These are phyloP conservation scores for Trichoderma arundinaceum DNA, from an alignment of 2,329 filamentous ascomycete genomes.

Conservation along the genomic window DNA sequence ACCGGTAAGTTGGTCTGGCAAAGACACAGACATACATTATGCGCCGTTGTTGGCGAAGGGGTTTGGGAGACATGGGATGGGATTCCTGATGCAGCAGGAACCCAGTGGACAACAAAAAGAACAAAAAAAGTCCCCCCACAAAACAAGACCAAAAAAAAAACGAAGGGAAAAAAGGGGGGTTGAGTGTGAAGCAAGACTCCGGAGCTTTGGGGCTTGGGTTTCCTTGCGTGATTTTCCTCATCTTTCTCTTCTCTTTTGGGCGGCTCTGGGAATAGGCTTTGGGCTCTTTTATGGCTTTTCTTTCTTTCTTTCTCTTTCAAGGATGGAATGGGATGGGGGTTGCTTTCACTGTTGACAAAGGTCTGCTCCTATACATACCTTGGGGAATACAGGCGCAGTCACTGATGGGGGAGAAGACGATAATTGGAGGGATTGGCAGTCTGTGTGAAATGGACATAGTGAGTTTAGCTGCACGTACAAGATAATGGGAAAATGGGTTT, in stretches of 20 bases:
- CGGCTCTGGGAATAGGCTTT: conserved; percentile 27
- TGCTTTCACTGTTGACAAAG: conserved; percentile 15
- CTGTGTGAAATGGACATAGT: no score
- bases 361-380: conserved; percentile 27
- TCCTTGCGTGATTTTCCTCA: conserved; percentile 23
- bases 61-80: neutral
- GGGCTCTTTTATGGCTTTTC: conserved; percentile 11
- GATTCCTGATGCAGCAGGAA: conserved; percentile 4
- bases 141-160: neutral
- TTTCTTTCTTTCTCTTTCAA: conserved; percentile 1
- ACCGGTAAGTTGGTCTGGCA: conserved; percentile 9
- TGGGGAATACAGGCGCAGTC: conserved; percentile 12
- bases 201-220: neutral
- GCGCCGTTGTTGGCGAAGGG: conserved; percentile 1
- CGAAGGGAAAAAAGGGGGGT: neutral
- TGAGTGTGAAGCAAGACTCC: neutral
- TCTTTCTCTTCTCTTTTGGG: conserved; percentile 15
- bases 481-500: conserved; percentile 17
- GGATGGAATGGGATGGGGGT: conserved; percentile 14
- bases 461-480: conserved; percentile 3
- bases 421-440: conserved; percentile 13
- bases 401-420: conserved; percentile 2
- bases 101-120: neutral
- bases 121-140: neutral
- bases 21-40: conserved; percentile 9